Evolutionary conservation across 306 rosid species (phyloP), one percentile per base, ranked within the genome.

Genomic region (Pterocarpus santalinus): DNA sequence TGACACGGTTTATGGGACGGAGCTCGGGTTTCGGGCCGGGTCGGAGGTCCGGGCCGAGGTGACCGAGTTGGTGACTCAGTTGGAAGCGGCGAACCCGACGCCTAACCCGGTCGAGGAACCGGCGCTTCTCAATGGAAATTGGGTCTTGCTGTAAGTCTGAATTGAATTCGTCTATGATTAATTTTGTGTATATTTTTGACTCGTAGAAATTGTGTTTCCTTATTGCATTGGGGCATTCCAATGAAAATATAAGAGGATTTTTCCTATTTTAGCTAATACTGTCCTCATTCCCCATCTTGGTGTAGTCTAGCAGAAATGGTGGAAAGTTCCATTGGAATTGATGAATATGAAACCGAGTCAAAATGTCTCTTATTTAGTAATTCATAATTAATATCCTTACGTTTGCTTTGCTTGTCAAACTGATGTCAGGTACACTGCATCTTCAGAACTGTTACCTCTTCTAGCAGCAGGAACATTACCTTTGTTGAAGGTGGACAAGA

Each of bases 361-460:
- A 55, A 32, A 14, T 35, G 62, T 73, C 22, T 55, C 0, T 30
- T 16, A 46, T 33, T 28, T 51, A 2, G 70, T 61, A 12, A 65
- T 33, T 71, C 5, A 47, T 49, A 3, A 49, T 77, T 8, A 12
- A 10, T 51, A 16, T 33, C 2, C 62, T 74, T 39, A 34, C 7
- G 65, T 62, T 79, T 52, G 28, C 22, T 69, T 83, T 69, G 60
- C 58, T 56, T 68, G 38, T 60, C 14, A 38, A 70, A 77, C 62
- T 83, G 69, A 34, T 66, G 57, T 81, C 89, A 95, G 99, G 92
- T 95, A 91, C 86, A 95, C 99, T 14, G 96, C 98, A 68, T 91
- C 88, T 81, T 95, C 98, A 0, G 99, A 95, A 86, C 85, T 95
- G 75, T 81, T 93, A 88, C 99, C 99, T 38, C 96, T 95, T 80